phyloP scores from a whole-genome alignment of 2,329 filamentous ascomycete species.

The Sclerotinia glacialis region DNA sequence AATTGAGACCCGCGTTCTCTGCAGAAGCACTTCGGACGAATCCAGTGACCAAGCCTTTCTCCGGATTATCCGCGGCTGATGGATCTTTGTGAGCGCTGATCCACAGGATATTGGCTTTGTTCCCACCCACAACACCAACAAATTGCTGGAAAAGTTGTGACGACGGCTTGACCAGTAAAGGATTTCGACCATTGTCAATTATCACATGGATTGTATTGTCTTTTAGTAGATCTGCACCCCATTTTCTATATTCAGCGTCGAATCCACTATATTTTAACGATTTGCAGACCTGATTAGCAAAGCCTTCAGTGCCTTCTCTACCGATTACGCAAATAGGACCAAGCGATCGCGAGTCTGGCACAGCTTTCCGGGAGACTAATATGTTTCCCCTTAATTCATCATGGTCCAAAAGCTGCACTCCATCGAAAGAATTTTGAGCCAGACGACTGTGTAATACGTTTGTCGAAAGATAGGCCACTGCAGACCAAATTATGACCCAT shows the following conservation, averaged over 20 bases:
- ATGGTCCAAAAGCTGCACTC: background rate
- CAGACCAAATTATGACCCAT: background rate
- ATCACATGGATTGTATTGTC: background rate
- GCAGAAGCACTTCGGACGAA: background rate
- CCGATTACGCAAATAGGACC: background rate
- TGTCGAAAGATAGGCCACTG: background rate
- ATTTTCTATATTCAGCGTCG: background rate
- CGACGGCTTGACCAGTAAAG: background rate
- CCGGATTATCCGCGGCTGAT: background rate
- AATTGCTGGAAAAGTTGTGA: background rate
- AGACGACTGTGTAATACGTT: background rate
- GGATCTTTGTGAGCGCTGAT: background rate
- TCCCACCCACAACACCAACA: background rate
- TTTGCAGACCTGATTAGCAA: background rate
- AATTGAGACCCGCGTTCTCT: background rate
- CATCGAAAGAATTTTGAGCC: background rate
- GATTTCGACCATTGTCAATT: background rate
- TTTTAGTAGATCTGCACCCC: background rate
- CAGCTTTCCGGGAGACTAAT: background rate
- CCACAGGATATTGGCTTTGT: background rate
- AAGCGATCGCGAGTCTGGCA: background rate
- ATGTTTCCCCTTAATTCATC: background rate
- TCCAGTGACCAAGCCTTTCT: background rate
- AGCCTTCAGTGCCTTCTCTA: background rate
- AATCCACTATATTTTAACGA: background rate